Conservation (phyloP, 495 filamentous ascomycete genomes). For the Hyaloscypha hepaticicola region DNA sequence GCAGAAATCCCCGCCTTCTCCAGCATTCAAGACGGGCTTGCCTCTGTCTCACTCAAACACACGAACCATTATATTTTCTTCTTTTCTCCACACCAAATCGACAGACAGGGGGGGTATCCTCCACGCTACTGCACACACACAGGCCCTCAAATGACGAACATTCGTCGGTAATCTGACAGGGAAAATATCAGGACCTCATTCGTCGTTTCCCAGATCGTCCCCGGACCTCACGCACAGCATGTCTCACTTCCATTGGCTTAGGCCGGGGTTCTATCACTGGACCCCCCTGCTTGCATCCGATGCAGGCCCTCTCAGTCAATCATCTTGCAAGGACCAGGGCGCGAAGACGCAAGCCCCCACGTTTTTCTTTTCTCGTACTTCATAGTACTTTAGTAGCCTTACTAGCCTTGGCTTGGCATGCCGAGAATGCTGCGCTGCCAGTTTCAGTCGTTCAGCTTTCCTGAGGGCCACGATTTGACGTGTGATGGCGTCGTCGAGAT, state of each 20-base stretch:
- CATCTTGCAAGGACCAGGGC: background rate
- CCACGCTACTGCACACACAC: slow-evolving; percentile 17
- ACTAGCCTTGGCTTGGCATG: slow-evolving; percentile 2
- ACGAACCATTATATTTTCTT: slow-evolving; percentile 7
- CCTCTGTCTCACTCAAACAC: slow-evolving; percentile 8
- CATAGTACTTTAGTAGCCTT: too few species aligned
- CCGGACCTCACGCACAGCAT: slow-evolving; percentile 5
- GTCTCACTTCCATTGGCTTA: slow-evolving; percentile 11
- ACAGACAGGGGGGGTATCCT: background rate
- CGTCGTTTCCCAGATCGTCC: background rate
- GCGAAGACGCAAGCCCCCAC: slow-evolving; percentile 18
- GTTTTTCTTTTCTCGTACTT: slow-evolving; percentile 3
- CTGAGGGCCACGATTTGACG: slow-evolving; percentile 5
- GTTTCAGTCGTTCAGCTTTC: background rate
- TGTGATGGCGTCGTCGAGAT: slow-evolving; percentile 6
- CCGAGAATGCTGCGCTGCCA: slow-evolving; percentile 7
- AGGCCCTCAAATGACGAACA: slow-evolving; percentile 15
- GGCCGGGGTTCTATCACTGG: background rate
- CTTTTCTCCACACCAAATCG: slow-evolving; percentile 10
- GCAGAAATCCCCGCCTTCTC: background rate
- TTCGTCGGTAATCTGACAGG: slow-evolving; percentile 20
- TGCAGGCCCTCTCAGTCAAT: slow-evolving; percentile 2
- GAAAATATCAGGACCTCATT: background rate
- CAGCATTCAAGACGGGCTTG: background rate
- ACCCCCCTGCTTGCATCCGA: slow-evolving; percentile 10